Percentiles rank a stretch among this genome's conserved stretches.
Conservation (phyloP, 2,329 filamentous ascomycete species). For the Diaporthe helianthi region DNA sequence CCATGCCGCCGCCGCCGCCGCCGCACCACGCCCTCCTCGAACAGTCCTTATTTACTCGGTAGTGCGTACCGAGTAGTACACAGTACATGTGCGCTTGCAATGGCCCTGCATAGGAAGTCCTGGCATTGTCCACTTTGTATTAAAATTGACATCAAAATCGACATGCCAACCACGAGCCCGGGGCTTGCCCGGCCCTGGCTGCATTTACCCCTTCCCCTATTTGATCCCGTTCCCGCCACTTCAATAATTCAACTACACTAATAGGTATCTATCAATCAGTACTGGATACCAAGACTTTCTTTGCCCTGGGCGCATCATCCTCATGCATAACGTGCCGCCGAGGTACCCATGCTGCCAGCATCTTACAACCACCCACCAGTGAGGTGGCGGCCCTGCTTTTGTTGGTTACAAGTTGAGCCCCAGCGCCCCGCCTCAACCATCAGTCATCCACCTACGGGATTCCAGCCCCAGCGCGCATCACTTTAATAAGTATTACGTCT, state of each 20-base stretch:
- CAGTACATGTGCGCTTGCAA: neutral
- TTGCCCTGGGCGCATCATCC: slow-evolving; percentile 21
- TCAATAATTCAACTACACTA: neutral
- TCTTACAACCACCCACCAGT: slow-evolving; percentile 12
- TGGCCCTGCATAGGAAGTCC: slow-evolving; percentile 7
- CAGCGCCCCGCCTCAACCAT: slow-evolving; percentile 22
- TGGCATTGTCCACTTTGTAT: slow-evolving; percentile 35
- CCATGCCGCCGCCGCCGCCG: slow-evolving; percentile 12
- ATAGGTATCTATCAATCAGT: too few relatives aligned
- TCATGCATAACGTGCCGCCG: slow-evolving; percentile 32
- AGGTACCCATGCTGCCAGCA: slow-evolving; percentile 25
- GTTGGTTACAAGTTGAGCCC: slow-evolving; percentile 4
- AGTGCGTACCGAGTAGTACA: neutral
- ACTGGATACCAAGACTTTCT: slow-evolving; percentile 4
- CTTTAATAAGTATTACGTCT: slow-evolving; percentile 16
- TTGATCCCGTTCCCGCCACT: slow-evolving; percentile 27
- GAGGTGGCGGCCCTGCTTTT: slow-evolving; percentile 21
- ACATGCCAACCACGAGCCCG: slow-evolving; percentile 28
- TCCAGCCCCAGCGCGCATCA: slow-evolving; percentile 13
- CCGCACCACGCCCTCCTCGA: neutral
- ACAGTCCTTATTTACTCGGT: neutral
- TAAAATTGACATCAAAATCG: slow-evolving; percentile 34
- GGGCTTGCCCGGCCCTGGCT: slow-evolving; percentile 32
- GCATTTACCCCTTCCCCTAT: slow-evolving; percentile 24
- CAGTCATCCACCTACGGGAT: slow-evolving; percentile 21